Conservation (phyloP, 495 filamentous ascomycete species). For the Lasiosphaeria ovina region DNA sequence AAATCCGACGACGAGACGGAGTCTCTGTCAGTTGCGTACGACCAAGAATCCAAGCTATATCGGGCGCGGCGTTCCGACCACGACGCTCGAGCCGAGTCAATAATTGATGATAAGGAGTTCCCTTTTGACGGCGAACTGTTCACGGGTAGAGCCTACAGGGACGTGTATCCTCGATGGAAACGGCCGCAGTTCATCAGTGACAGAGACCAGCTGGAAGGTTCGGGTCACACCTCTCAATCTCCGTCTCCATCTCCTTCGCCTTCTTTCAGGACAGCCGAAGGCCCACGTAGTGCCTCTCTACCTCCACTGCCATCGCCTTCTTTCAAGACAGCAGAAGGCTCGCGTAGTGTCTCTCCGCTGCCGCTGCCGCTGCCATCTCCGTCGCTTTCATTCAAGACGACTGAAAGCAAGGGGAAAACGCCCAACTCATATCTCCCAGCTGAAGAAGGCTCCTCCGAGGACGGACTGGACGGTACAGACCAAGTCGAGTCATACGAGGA, state of each 20-base stretch:
- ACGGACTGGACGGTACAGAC: background rate
- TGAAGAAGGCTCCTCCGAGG: background rate
- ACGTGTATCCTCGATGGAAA: background rate
- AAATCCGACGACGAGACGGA: background rate
- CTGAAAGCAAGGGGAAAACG: no score
- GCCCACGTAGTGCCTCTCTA: no score
- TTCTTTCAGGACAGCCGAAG: no score
- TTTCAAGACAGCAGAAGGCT: no score
- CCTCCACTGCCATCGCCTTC: no score
- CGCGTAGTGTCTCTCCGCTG: no score
- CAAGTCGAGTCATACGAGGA: background rate
- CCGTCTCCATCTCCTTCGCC: no score
- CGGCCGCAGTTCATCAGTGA: background rate
- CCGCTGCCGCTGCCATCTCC: no score
- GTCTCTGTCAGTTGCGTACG: background rate
- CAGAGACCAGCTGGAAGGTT: background rate
- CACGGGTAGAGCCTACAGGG: background rate
- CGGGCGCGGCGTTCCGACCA: background rate
- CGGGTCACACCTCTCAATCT: no score
- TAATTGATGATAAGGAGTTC: background rate
- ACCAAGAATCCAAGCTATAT: background rate
- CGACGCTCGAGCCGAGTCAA: background rate
- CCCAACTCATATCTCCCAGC: background rate
- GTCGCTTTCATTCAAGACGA: no score
- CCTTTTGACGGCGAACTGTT: background rate